A percentile compares a stretch with the other conserved stretches of the same genome.
phyloP scores from a whole-genome alignment of 2,329 filamentous ascomycete genomes.

The Cladophialophora immunda region DNA sequence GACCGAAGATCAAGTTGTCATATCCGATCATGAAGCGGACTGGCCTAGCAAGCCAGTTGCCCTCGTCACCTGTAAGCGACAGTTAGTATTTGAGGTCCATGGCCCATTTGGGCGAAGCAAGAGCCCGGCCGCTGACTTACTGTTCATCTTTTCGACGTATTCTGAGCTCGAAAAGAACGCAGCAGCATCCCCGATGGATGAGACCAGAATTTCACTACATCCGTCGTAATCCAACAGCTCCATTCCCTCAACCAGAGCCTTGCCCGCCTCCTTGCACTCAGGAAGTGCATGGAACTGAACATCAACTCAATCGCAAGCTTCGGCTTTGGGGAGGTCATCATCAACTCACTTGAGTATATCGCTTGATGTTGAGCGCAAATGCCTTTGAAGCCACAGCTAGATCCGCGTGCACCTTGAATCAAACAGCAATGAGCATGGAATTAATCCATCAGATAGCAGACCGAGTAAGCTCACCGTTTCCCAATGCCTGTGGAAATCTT shows the following conservation, averaged over 20 bases:
- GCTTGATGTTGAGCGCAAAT: constrained; percentile 5
- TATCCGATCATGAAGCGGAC: constrained; percentile 17
- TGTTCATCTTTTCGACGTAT: constrained; percentile 16
- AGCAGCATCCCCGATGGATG: neutral
- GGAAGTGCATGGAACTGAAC: no score
- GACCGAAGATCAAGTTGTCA: constrained; percentile 18
- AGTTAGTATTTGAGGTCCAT: no score
- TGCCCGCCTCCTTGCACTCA: neutral
- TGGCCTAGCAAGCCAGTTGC: constrained; percentile 12
- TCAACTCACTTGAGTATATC: neutral
- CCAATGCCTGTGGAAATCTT: constrained; percentile 18
- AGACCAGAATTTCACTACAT: constrained; percentile 14
- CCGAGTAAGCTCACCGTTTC: constrained; percentile 10
- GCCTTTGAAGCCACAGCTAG: constrained; percentile 8
- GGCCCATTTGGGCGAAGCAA: no score
- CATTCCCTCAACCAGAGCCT: neutral
- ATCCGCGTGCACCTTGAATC: constrained; percentile 20
- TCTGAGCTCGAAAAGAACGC: constrained; percentile 13
- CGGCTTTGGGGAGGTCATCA: constrained; percentile 1
- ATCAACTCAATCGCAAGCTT: neutral
- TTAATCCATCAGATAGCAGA: neutral
- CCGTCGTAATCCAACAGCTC: constrained; percentile 20
- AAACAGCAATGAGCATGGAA: neutral
- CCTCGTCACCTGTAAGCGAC: constrained; percentile 11
- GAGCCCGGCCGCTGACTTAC: neutral